Evolutionary conservation across 1,284 basidiomycete genomes (phyloP).

Genomic region (Rhodotorula sp.): DNA sequence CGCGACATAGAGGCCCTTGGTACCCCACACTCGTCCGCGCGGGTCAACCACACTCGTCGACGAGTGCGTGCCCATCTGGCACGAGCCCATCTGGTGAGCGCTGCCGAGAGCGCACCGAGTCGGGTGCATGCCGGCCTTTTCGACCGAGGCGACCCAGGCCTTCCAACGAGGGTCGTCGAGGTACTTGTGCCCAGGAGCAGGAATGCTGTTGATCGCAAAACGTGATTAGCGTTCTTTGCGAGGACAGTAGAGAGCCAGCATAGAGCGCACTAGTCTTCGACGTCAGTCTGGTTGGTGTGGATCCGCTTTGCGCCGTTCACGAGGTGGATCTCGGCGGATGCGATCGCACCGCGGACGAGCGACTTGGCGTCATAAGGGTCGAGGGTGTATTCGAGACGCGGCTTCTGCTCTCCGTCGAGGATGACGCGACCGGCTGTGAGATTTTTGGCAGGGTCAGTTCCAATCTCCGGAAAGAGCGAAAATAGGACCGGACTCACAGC

Average conservation of each 20-base stretch:
- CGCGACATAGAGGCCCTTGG: constrained; percentile 53
- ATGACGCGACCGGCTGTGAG: constrained; percentile 48
- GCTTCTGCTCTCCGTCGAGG: constrained; percentile 49
- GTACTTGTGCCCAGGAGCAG: constrained; percentile 34
- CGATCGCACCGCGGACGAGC: constrained; percentile 50
- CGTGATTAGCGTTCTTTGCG: neutral
- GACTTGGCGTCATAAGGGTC: constrained; percentile 50
- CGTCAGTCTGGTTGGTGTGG: constrained; percentile 48
- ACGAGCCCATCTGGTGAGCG: constrained; percentile 53
- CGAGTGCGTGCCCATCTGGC: constrained; percentile 49
- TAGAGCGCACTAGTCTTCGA: constrained; percentile 39
- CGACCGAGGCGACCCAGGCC: constrained; percentile 42
- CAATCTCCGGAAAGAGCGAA: neutral
- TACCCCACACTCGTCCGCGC: constrained; percentile 52
- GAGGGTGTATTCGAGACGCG: constrained; percentile 51
- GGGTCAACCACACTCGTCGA: constrained; percentile 50
- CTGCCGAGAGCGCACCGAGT: constrained; percentile 35
- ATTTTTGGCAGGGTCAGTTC: too few species aligned
- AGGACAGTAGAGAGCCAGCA: neutral
- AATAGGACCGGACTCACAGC: constrained; percentile 30
- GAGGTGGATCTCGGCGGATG: constrained; percentile 50
- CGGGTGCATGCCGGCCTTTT: constrained; percentile 29
- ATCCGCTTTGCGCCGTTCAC: constrained; percentile 53
- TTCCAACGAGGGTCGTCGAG: constrained; percentile 45
- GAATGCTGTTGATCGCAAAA: neutral